Evolutionary conservation across 768 basidiomycete species (phyloP).

Genomic region (Heimioporus sp.): DNA sequence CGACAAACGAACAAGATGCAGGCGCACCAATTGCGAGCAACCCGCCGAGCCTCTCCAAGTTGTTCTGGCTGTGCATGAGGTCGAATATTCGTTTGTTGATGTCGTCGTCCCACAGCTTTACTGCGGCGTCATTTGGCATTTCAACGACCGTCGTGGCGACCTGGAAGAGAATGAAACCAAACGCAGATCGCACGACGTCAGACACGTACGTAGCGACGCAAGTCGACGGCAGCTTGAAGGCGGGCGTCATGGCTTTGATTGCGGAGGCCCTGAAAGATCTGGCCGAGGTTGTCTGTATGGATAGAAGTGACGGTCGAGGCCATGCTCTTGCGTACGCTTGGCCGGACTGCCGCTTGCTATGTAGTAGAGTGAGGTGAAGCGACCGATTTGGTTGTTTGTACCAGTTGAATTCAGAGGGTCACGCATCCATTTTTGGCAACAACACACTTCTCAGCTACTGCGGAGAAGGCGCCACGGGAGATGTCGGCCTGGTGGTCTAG

Average conservation of each 20-base stretch:
- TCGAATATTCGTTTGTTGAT: slow-evolving; percentile 80
- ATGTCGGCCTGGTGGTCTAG: slow-evolving; percentile 55
- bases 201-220: slow-evolving; percentile 68
- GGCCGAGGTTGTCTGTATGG: slow-evolving; percentile 59
- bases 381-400: slow-evolving; percentile 26
- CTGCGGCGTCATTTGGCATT: slow-evolving; percentile 77
- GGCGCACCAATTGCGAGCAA: slow-evolving; percentile 80
- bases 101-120: slow-evolving; percentile 83
- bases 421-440: slow-evolving; percentile 4
- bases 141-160: slow-evolving; percentile 72
- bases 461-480: neutral
- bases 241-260: slow-evolving; percentile 64
- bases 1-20: neutral
- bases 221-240: slow-evolving; percentile 64
- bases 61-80: slow-evolving; percentile 78
- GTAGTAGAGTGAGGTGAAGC: no score
- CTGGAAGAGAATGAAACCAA: slow-evolving; percentile 36
- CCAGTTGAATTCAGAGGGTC: slow-evolving; percentile 26
- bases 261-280: slow-evolving; percentile 67
- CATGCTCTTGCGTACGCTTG: slow-evolving; percentile 39
- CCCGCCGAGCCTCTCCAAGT: slow-evolving; percentile 80
- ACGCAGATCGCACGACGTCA: slow-evolving; percentile 8
- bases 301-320: slow-evolving; percentile 55
- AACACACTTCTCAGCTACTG: neutral
- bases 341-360: slow-evolving; percentile 6